Evolutionary conservation across 2,329 filamentous ascomycete species (phyloP), one percentile per base, ranked within the genome.

Genomic region (Ophiostoma ips): DNA sequence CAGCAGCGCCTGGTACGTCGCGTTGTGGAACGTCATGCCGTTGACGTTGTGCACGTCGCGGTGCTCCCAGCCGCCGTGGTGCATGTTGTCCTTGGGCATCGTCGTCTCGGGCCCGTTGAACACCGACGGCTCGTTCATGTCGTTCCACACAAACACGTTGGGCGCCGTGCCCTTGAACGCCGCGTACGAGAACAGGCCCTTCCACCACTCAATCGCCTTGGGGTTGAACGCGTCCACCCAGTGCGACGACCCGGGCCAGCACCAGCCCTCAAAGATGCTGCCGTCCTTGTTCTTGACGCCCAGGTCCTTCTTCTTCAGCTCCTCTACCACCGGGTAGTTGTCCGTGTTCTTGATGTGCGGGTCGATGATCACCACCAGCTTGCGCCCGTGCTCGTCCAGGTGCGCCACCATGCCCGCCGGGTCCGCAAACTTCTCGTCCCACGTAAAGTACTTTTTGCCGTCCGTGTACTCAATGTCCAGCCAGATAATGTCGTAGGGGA

Each of bases 121-220:
- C 2, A 98, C 92, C 0, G 92, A 96, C 0, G 92, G 92, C 69
- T 98, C 92, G 63, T 95, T 96, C 92, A 98, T 98, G 64, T 98
- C 92, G 64, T 98, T 98, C 92, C 92, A 98, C 59, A 98, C 79
- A 66, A 87, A 95, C 0, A 87, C 83, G 64, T 96, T 98, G 56
- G 82, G 73, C 58, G 83, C 75, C 1, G 87, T 87, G 45, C 88
- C 89, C 65, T 87, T 86, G 74, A 95, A 98, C 37, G 70, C 76
- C 62, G 87, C 81, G 57, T 94, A 96, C 60, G 84, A 83, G 75
- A 94, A 96, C 11, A 96, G 75, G 3, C 73, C 69, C 58, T 80
- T 84, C 90, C 92, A 98, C 92, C 92, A 98, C 54, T 84, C 79
- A 49, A 84, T 78, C 7, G 88, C 86, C 49, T 83, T 83, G n/a